phyloP scores from a whole-genome alignment of 306 rosid genomes.

The Benincasa hispida region DNA sequence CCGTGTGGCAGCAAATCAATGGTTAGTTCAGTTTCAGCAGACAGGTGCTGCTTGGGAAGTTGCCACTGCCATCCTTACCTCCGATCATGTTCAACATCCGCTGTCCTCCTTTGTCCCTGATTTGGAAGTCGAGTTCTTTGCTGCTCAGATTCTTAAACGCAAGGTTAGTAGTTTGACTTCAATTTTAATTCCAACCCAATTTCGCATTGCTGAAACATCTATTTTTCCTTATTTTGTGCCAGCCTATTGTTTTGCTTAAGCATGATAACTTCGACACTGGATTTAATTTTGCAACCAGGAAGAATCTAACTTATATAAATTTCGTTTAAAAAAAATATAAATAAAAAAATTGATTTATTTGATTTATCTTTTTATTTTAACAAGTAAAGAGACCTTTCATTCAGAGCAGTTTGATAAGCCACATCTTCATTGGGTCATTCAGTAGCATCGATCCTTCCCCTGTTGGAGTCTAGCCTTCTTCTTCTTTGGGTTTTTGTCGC shows the following conservation, averaged over 20 bases:
- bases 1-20: slow-evolving; percentile 98
- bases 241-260: background rate
- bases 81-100: slow-evolving; percentile 28
- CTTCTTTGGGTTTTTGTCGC: background rate
- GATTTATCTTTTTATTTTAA: background rate
- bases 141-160: slow-evolving; percentile 95
- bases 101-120: slow-evolving; percentile 28
- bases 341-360: too few relatives aligned
- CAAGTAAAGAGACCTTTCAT: background rate
- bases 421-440: background rate
- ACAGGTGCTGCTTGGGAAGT: slow-evolving; percentile 95
- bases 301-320: background rate
- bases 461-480: background rate
- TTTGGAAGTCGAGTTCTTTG: slow-evolving; percentile 88
- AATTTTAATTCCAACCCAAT: background rate
- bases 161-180: slow-evolving; percentile 29
- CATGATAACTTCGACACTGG: background rate
- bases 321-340: background rate
- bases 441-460: background rate
- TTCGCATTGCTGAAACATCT: background rate
- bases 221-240: background rate
- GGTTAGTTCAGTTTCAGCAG: slow-evolving; percentile 96
- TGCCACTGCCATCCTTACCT: slow-evolving; percentile 79
- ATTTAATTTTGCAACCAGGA: background rate
- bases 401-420: background rate